Percentiles rank a stretch among this genome's conserved stretches.
phyloP scores from a whole-genome alignment of 495 filamentous ascomycete species.

The Aspergillus bridgeri region DNA sequence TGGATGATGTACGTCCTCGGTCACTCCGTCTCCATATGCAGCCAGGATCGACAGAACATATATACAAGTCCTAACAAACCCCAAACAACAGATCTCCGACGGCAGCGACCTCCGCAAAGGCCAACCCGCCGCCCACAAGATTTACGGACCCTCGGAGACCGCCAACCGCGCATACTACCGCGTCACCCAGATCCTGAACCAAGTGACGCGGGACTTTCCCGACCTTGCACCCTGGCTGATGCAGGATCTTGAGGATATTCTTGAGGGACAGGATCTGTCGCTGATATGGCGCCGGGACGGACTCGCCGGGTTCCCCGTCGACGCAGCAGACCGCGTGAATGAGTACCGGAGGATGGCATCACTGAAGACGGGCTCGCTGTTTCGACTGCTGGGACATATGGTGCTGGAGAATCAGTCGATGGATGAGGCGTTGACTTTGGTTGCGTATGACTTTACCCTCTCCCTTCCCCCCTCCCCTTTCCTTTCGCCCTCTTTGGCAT shows the following conservation, averaged over 20 bases:
- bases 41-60: background rate
- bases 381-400: constrained; percentile 21
- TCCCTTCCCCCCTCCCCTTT: too few relatives aligned
- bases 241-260: constrained; percentile 26
- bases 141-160: constrained; percentile 29
- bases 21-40: background rate
- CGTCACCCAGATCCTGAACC: constrained; percentile 23
- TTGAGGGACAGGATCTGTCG: constrained; percentile 30
- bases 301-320: constrained; percentile 12
- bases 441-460: constrained; percentile 19
- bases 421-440: constrained; percentile 17
- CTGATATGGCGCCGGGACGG: constrained; percentile 34
- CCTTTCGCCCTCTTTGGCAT: too few relatives aligned
- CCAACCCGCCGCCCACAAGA: constrained; percentile 25
- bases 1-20: constrained; percentile 29
- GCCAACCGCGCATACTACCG: constrained; percentile 29
- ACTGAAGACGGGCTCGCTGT: constrained; percentile 22
- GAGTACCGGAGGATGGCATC: constrained; percentile 19
- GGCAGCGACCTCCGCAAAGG: constrained; percentile 29
- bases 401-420: constrained; percentile 17
- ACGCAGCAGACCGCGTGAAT: constrained; percentile 7
- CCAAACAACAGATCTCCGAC: constrained; percentile 19
- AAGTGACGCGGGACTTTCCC: constrained; percentile 16
- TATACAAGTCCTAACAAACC: background rate
- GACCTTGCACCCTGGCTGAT: constrained; percentile 21